Conservation (phyloP, 2,329 filamentous ascomycete genomes). For the Diaporthe nobilis region DNA sequence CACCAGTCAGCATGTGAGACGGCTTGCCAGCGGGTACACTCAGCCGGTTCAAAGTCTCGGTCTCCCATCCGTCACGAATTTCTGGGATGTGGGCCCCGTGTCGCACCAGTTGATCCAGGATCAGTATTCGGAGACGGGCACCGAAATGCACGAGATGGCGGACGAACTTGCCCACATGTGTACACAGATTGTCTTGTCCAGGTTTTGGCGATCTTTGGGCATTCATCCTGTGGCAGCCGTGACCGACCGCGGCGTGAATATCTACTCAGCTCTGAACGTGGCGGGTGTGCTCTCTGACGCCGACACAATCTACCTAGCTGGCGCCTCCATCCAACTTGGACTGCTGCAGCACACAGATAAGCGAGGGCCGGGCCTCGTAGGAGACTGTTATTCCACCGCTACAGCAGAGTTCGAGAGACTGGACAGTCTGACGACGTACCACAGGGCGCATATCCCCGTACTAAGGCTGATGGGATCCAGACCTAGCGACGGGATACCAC, state of each 20-base stretch:
- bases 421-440: not conserved
- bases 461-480: not conserved
- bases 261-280: constrained; percentile 78
- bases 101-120: too few species aligned
- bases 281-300: constrained; percentile 80
- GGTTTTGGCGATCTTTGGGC: constrained; percentile 69
- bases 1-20: too few species aligned
- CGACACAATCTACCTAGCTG: constrained; percentile 80
- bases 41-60: too few species aligned
- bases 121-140: not conserved
- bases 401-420: not conserved
- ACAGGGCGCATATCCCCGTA: not conserved
- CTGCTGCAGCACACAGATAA: not conserved
- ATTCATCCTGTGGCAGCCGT: constrained; percentile 62
- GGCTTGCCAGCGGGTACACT: too few species aligned
- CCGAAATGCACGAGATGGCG: constrained; percentile 43
- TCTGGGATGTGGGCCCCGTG: too few species aligned
- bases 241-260: constrained; percentile 71
- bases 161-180: constrained; percentile 67
- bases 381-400: not conserved
- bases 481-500: too few species aligned
- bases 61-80: too few species aligned
- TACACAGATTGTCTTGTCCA: constrained; percentile 69
- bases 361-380: fast-evolving
- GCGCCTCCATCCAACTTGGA: constrained; percentile 51